A percentile compares a stretch with the other conserved stretches of the same genome.
phyloP scores from a whole-genome alignment of 2,329 filamentous ascomycete species.

The Penicillium sp. region DNA sequence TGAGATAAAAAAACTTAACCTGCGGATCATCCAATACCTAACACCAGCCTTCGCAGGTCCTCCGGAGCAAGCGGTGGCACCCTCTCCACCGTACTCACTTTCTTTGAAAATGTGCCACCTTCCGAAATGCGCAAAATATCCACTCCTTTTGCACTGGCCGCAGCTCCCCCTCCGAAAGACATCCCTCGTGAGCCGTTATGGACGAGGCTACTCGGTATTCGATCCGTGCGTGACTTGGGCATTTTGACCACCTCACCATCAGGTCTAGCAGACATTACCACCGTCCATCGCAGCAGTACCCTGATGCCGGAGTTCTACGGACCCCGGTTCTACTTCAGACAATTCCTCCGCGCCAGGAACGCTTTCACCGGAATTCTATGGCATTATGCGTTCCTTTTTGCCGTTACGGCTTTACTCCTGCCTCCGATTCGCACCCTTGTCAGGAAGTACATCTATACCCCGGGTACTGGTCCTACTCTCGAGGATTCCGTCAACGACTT shows the following conservation, averaged over 20 bases:
- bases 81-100: constrained; percentile 56
- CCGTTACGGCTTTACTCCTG: no score
- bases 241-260: constrained; percentile 48
- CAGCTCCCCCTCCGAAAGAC: constrained; percentile 34
- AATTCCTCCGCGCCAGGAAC: constrained; percentile 50
- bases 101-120: constrained; percentile 45
- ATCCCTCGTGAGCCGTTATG: constrained; percentile 26
- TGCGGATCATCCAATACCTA: no score
- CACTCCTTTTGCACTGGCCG: constrained; percentile 49
- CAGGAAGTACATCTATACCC: constrained; percentile 41
- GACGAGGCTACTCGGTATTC: constrained; percentile 42
- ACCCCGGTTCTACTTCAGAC: constrained; percentile 49
- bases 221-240: constrained; percentile 50
- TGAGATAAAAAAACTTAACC: no score
- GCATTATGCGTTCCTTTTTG: no score
- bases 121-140: no score
- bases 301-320: constrained; percentile 51
- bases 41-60: no score
- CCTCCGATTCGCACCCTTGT: constrained; percentile 47
- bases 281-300: constrained; percentile 54
- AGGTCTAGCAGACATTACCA: constrained; percentile 46
- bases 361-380: no score
- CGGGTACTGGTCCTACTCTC: constrained; percentile 43
- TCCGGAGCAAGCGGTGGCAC: constrained; percentile 52
- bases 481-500: constrained; percentile 36